Base-by-base conservation (phyloP, 441 rosid genomes). In the Dalechampia spathulata region DNA sequence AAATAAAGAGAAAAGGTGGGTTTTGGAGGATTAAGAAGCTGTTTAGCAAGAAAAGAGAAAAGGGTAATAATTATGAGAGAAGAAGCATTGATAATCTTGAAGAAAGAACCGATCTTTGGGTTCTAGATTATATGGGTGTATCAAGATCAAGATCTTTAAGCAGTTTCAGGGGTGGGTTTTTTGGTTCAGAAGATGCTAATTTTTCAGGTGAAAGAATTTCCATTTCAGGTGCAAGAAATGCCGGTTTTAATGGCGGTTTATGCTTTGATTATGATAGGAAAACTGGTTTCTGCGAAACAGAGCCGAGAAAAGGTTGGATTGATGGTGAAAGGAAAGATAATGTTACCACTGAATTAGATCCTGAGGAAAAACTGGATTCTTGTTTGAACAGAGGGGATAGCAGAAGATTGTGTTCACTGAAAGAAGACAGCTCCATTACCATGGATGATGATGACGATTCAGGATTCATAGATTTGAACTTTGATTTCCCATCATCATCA, bases 141-240 rank as follows among this genome's bases (percentile, higher is more conserved):
- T 87, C 95, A 10, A 83, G 99, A 68, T 90, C 93, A 20, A 90
- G 99, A 70, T 93, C 99, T 45, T 76, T 93, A 7, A 82, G 92
- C 70, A 90, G 96, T 55, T 93, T 90, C 59, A 75, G 96, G 27
- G 90, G 78, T 26, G 88, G 79, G 6, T 66, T 71, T 23, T 82
- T 76, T 19, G 83, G 83, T 1, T 83, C 94, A 0, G 99, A 85
- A 64, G 93, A 80, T 50, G 96, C 87, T 15, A 71, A 74, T 44
- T 76, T 73, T 34, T 88, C 96, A 13, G 96, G 90, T 1, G 90
- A 85, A 2, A 69, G 82, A 46, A 78, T 77, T 61, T 78, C 97
- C 0, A 72, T 89, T 56, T 89, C 97, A 9, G 97, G 95, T 1
- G 97, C 97, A 14, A 74, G 97, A 55, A 83, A 89, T 60, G 89